Conservation (phyloP, 2,329 filamentous ascomycete genomes). For the Thelonectria olida region DNA sequence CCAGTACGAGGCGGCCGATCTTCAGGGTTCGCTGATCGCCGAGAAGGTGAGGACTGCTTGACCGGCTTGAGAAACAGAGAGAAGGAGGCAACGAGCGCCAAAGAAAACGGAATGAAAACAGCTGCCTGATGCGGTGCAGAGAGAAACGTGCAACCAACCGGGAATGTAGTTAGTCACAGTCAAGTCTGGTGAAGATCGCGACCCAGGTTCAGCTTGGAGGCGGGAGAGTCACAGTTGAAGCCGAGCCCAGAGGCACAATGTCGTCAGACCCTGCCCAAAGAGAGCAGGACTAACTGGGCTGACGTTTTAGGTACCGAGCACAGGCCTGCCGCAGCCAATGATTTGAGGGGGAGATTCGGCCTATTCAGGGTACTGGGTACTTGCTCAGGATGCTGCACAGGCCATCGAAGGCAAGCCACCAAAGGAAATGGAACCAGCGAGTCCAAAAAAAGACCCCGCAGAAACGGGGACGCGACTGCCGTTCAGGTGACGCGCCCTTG, state of each 20-base stretch:
- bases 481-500: conserved; percentile 13
- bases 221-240: conserved; percentile 8
- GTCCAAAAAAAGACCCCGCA: conserved; percentile 12
- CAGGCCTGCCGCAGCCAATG: not conserved
- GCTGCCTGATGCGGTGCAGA: conserved; percentile 18
- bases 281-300: conserved; percentile 23
- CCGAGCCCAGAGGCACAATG: conserved; percentile 33
- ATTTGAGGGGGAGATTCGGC: not conserved
- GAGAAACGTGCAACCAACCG: conserved; percentile 18
- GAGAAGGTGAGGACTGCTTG: conserved; percentile 22
- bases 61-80: too few relatives aligned
- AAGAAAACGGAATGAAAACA: conserved; percentile 22
- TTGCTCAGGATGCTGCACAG: conserved; percentile 6
- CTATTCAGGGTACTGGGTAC: conserved; percentile 11
- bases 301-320: conserved; percentile 28
- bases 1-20: conserved; percentile 29
- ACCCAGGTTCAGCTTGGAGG: conserved; percentile 25
- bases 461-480: conserved; percentile 14
- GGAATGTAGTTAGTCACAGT: conserved; percentile 35
- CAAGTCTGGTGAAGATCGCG: conserved; percentile 32
- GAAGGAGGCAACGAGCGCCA: conserved; percentile 6
- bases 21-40: conserved; percentile 39
- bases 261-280: conserved; percentile 37
- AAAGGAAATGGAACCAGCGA: not conserved
- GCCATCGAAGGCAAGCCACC: conserved; percentile 5